Conservation (phyloP, 2,329 filamentous ascomycete genomes). For the Corinectria fuckeliana region DNA sequence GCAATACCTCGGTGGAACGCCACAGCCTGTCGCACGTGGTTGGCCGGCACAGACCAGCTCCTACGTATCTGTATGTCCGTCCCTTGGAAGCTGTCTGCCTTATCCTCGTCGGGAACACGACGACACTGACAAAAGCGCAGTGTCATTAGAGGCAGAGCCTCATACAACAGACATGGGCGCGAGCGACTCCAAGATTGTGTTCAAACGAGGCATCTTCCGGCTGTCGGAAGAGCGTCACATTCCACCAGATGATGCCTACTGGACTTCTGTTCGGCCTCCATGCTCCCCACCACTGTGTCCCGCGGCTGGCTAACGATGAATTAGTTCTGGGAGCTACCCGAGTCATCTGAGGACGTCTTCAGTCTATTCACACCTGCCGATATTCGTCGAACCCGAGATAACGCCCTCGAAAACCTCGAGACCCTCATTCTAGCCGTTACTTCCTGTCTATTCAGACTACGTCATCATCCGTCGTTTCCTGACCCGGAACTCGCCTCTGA, state of each 20-base stretch:
- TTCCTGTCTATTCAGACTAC: slow-evolving; percentile 80
- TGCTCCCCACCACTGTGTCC: slow-evolving; percentile 11
- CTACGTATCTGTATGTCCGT: neutral
- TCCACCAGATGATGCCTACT: slow-evolving; percentile 86
- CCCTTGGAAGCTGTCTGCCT: slow-evolving; percentile 3
- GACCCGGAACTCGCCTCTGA: slow-evolving; percentile 85
- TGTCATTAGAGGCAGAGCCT: slow-evolving; percentile 29
- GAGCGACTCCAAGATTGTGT: slow-evolving; percentile 97
- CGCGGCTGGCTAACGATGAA: slow-evolving; percentile 29
- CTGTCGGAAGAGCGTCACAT: slow-evolving; percentile 92
- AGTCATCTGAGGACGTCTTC: slow-evolving; percentile 95
- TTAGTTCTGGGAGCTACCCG: slow-evolving; percentile 96
- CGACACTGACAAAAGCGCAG: slow-evolving; percentile 23
- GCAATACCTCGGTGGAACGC: slow-evolving; percentile 9
- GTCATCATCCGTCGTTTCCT: slow-evolving; percentile 90
- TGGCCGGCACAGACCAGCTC: slow-evolving; percentile 9
- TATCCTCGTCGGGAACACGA: slow-evolving; percentile 24
- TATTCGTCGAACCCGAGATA: slow-evolving; percentile 86
- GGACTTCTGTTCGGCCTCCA: slow-evolving; percentile 77
- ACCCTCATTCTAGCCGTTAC: slow-evolving; percentile 84
- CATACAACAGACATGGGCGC: slow-evolving; percentile 75
- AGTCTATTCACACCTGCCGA: slow-evolving; percentile 90
- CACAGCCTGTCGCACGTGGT: slow-evolving; percentile 21
- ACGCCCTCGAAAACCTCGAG: slow-evolving; percentile 85
- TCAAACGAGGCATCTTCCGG: slow-evolving; percentile 97